Evolutionary conservation across 495 filamentous ascomycete species (phyloP), one percentile per base, ranked within the genome.

Genomic region (Thozetella sp.): DNA sequence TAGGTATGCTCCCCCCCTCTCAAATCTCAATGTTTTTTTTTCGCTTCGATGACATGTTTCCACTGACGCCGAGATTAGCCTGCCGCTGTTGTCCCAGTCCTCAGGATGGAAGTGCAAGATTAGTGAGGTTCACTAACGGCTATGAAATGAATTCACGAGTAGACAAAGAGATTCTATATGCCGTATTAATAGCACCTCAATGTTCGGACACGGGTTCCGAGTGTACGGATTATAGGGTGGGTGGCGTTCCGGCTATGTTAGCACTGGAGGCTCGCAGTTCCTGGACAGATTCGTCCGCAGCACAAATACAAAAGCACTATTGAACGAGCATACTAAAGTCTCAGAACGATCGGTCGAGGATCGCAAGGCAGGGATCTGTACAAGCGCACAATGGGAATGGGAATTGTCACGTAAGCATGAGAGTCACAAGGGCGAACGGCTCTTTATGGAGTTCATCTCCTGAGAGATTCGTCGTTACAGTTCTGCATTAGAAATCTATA

Each of bases 1-100:
- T 59, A 97, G 92, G 92, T 93, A 83, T 76, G 86, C 62, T 61
- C 65, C 53, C 34, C 54, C 34, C 40, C 30, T 27, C 30, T 15
- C 23, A 24, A 13, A 13, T n/a, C n/a, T n/a, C 43, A n/a, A 10
- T 3, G 9, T 50, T 24, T 26, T 25, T 24, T 27, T 22, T 51
- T 56, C 23, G 50, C 10, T 26, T 53, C 53, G 34, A 43, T 58
- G n/a, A 43, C 19, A 58, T 70, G 27, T 68, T 92, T 88, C 72
- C 63, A 34, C 25, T 45, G 11, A 51, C 24, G 27, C 23, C 56
- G 17, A 3, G 3, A 3, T 40, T n/a, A 82, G 79, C 65, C 67
- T 82, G 51, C 79, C 79, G 48, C 63, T 80, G 25, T 68, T 82
- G 30, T 65, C 72, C 22, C 71, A 76, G 65, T 64, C 63, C 46